Conservation (phyloP, 2,329 filamentous ascomycete species). For the Trichoderma lentiforme region DNA sequence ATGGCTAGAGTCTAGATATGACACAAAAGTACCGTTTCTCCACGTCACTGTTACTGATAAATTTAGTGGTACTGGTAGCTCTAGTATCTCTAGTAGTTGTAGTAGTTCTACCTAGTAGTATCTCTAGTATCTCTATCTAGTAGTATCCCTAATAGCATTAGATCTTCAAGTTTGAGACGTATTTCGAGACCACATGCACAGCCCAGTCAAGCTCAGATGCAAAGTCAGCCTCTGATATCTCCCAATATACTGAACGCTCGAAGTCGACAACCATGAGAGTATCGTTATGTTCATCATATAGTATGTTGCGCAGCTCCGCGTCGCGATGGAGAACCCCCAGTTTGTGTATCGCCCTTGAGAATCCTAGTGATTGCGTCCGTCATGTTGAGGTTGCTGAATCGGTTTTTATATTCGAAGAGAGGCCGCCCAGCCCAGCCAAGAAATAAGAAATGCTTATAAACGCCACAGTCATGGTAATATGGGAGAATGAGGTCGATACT, state of each 20-base stretch:
- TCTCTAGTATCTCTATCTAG: no score
- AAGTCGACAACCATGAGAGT: constrained; percentile 35
- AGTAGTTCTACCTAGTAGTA: no score
- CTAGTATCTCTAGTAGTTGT: no score
- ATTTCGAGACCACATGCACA: background rate
- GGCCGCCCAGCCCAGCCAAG: constrained; percentile 28
- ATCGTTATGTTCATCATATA: constrained; percentile 26
- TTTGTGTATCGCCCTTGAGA: constrained; percentile 17
- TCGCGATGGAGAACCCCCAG: constrained; percentile 28
- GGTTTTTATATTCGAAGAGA: background rate
- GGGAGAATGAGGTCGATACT: constrained; percentile 28
- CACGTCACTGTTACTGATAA: background rate
- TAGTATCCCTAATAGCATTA: no score
- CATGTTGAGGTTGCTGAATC: background rate
- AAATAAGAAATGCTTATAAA: constrained; percentile 33
- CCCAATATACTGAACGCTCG: background rate
- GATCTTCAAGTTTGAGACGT: background rate
- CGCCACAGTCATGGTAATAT: constrained; percentile 32
- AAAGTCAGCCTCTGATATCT: background rate
- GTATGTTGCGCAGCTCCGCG: constrained; percentile 32
- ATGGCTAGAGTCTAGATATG: background rate
- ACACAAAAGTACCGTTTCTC: background rate
- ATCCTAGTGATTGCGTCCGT: background rate
- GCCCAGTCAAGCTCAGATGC: background rate
- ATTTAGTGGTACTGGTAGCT: no score